Conservation (phyloP, 2,329 filamentous ascomycete species). For the Xylariales sp. region DNA sequence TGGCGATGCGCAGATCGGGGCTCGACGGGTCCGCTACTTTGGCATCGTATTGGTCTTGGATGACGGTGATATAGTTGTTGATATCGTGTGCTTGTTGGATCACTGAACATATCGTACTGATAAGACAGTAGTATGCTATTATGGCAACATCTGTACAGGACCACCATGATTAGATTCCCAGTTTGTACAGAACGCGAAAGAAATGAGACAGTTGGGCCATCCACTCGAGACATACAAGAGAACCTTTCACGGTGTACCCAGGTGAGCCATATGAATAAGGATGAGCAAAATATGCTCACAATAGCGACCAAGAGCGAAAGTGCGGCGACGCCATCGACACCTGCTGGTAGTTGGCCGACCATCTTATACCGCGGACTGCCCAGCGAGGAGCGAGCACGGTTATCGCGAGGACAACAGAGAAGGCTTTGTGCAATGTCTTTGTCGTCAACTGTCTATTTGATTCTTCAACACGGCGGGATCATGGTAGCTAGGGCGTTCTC, state of each 20-base stretch:
- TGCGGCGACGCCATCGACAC: constrained; percentile 12
- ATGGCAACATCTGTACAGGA: constrained; percentile 15
- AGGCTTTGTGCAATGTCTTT: too few species aligned
- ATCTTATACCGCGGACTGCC: too few species aligned
- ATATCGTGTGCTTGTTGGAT: constrained; percentile 18
- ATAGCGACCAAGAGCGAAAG: constrained; percentile 9
- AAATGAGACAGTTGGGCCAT: neutral
- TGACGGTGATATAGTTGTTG: constrained; percentile 10
- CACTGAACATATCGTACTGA: constrained; percentile 16
- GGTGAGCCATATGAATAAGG: constrained; percentile 17
- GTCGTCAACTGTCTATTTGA: too few species aligned
- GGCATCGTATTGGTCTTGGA: constrained; percentile 11
- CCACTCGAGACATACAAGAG: constrained; percentile 13
- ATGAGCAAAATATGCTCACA: constrained; percentile 9
- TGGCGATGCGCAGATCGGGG: constrained; percentile 16
- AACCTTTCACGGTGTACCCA: constrained; percentile 18
- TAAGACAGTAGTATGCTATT: constrained; percentile 14
- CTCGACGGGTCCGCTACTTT: constrained; percentile 12
- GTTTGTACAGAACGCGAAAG: neutral
- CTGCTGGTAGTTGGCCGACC: constrained; percentile 13
- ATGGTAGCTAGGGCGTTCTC: too few species aligned
- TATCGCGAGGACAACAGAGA: too few species aligned
- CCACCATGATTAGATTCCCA: neutral
- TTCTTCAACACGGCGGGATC: too few species aligned
- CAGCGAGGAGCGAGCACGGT: too few species aligned